Conservation (phyloP, 2,329 filamentous ascomycete genomes). For the Penicillium oxalicum region DNA sequence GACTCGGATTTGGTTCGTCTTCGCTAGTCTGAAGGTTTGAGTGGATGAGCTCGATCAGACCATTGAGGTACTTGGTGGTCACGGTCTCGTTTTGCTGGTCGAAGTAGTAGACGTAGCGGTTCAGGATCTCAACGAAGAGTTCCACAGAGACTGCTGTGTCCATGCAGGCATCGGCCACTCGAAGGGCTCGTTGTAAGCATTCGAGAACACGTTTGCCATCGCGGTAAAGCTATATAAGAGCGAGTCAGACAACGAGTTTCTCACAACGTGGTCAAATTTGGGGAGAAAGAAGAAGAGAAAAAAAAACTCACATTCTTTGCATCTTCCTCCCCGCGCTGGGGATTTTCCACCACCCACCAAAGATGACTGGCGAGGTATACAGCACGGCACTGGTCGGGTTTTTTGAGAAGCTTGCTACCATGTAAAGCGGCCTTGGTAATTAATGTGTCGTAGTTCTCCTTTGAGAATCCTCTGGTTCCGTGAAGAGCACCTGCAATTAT, state of each 20-base stretch:
- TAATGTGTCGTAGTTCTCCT: constrained; percentile 96
- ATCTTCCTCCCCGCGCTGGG: constrained; percentile 71
- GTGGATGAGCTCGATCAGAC: constrained; percentile 95
- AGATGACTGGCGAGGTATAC: constrained; percentile 95
- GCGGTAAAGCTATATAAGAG: constrained; percentile 70
- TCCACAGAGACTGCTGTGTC: constrained; percentile 95
- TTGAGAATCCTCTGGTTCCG: constrained; percentile 81
- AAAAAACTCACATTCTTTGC: constrained; percentile 61
- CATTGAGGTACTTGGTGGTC: constrained; percentile 96
- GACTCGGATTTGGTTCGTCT: constrained; percentile 55
- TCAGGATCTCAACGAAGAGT: constrained; percentile 95
- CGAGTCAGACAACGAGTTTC: constrained; percentile 1
- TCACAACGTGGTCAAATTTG: no score
- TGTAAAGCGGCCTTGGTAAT: constrained; percentile 97
- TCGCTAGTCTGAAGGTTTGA: constrained; percentile 88
- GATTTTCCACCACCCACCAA: constrained; percentile 92
- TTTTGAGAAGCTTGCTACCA: constrained; percentile 92
- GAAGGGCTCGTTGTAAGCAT: constrained; percentile 87
- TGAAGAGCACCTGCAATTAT: constrained; percentile 86
- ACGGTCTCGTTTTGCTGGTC: constrained; percentile 98
- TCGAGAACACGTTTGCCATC: constrained; percentile 96
- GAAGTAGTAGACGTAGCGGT: constrained; percentile 98
- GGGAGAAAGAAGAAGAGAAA: neutral
- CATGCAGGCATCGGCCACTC: constrained; percentile 98
- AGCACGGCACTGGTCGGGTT: constrained; percentile 94